phyloP scores from a whole-genome alignment of 441 rosid species.

The Macaranga tanarius region DNA sequence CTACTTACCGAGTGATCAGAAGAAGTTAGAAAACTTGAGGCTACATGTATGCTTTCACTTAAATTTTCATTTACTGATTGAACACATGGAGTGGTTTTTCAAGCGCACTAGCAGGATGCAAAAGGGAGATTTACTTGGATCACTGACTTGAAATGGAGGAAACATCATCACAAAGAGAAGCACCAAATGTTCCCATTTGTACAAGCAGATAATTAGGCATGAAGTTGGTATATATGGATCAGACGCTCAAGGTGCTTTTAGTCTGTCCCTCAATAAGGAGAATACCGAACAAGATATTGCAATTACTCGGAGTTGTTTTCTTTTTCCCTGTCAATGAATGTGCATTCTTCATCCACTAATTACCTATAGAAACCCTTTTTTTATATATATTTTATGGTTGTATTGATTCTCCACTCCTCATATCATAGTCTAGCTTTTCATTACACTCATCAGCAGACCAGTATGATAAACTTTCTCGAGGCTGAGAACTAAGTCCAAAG shows the following conservation, averaged over 20 bases:
- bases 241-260: background rate
- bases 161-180: background rate
- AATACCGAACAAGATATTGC: too few species aligned
- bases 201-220: background rate
- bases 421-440: too few species aligned
- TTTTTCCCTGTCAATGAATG: too few species aligned
- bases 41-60: slow-evolving; percentile 65
- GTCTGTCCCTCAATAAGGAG: too few species aligned
- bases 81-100: background rate
- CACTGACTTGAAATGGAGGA: background rate
- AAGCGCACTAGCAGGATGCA: slow-evolving; percentile 7
- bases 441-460: too few species aligned
- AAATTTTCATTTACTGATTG: background rate
- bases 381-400: background rate
- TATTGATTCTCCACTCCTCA: background rate
- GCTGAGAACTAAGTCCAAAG: too few species aligned
- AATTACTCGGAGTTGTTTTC: too few species aligned
- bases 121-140: background rate
- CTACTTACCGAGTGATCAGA: slow-evolving; percentile 59
- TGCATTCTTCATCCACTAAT: too few species aligned
- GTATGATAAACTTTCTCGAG: too few species aligned
- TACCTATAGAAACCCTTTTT: too few species aligned
- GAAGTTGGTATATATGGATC: background rate
- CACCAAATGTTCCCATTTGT: background rate
- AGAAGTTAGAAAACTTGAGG: slow-evolving; percentile 72